Conservation (phyloP, 164 flowering plant species). For the Stephania japonica region DNA sequence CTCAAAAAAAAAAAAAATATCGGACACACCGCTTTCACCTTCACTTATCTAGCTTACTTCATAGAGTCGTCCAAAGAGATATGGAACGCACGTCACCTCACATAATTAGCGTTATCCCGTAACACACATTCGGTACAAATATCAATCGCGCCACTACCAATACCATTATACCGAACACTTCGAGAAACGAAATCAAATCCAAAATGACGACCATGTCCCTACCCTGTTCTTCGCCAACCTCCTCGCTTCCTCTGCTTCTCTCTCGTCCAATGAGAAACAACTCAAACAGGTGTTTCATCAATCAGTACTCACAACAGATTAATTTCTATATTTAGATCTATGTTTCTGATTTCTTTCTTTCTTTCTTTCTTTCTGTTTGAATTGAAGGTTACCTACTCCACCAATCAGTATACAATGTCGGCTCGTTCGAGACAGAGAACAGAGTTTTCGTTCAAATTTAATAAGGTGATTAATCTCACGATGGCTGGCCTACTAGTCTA, state of each 20-base stretch:
- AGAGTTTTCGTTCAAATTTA: conserved; percentile 1
- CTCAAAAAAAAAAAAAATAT: neutral
- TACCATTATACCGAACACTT: neutral
- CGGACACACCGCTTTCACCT: neutral
- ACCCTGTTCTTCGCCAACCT: neutral
- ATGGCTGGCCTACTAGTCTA: too few relatives aligned
- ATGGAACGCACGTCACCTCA: neutral
- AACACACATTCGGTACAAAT: neutral
- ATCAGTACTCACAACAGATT: neutral
- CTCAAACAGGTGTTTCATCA: conserved; percentile 11
- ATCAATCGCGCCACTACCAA: neutral
- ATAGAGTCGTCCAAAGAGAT: neutral
- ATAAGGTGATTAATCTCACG: too few relatives aligned
- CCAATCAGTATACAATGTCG: neutral
- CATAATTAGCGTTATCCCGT: neutral
- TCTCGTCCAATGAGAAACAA: neutral
- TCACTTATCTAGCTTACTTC: neutral
- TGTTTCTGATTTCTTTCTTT: neutral
- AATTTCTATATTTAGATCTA: neutral
- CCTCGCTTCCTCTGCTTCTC: neutral
- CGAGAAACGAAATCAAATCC: neutral
- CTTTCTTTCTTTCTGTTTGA: neutral
- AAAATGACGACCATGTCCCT: neutral
- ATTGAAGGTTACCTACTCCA: conserved; percentile 8
- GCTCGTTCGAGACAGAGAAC: conserved; percentile 3